A percentile compares a stretch with the other conserved stretches of the same genome.
Evolutionary conservation across 768 basidiomycete species (phyloP).

Genomic region (Lyophyllum atratum): DNA sequence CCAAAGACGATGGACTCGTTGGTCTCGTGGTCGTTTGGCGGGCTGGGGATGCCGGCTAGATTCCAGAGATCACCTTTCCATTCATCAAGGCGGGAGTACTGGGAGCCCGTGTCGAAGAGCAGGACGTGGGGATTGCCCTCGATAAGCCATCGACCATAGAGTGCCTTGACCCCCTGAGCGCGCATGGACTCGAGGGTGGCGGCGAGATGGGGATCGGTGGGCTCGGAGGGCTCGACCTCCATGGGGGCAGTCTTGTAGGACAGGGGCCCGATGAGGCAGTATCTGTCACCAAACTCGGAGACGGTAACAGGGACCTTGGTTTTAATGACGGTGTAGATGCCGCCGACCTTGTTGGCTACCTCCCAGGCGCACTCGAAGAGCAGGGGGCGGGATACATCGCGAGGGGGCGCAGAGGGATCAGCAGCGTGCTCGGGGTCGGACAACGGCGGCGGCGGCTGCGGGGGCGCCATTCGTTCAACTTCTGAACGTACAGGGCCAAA

Average conservation of each 20-base stretch:
- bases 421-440: conserved; percentile 29
- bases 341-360: conserved; percentile 98
- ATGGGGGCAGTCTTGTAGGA: conserved; percentile 98
- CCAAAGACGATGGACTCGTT: conserved; percentile 98
- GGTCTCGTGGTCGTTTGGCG: conserved; percentile 95
- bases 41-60: conserved; percentile 95
- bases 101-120: conserved; percentile 92
- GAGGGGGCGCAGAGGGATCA: conserved; percentile 37
- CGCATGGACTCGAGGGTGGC: conserved; percentile 81
- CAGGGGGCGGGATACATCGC: conserved; percentile 77
- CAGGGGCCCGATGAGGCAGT: conserved; percentile 96
- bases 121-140: conserved; percentile 95
- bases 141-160: conserved; percentile 98
- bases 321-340: conserved; percentile 99
- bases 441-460: conserved; percentile 23
- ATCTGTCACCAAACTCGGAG: conserved; percentile 92
- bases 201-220: conserved; percentile 77
- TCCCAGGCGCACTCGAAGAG: conserved; percentile 99
- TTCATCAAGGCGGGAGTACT: conserved; percentile 88
- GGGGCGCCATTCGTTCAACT: conserved; percentile 7
- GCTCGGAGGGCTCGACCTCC: conserved; percentile 96
- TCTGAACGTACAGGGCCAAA: not conserved
- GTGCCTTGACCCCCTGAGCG: conserved; percentile 85
- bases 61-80: conserved; percentile 99
- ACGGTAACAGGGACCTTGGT: conserved; percentile 99